Percentiles rank a stretch among this genome's conserved stretches.
phyloP scores from a whole-genome alignment of 208 protist species.

The Entamoeba invadens region DNA sequence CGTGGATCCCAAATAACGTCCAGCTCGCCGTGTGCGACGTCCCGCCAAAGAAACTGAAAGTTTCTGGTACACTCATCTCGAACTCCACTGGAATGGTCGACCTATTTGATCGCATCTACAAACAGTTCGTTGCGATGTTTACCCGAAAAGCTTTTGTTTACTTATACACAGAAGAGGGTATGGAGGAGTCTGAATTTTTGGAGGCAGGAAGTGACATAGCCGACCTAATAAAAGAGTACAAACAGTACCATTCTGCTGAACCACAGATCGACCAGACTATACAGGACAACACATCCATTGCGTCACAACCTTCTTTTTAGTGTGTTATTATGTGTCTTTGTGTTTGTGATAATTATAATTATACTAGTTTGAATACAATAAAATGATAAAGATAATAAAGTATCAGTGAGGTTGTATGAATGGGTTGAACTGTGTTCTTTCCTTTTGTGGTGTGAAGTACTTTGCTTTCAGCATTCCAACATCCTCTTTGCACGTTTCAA shows the following conservation, averaged over 20 bases:
- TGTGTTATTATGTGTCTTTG: too few species aligned
- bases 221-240: slow-evolving; percentile 73
- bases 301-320: too few species aligned
- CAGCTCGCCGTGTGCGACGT: slow-evolving; percentile 66
- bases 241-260: slow-evolving; percentile 65
- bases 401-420: too few species aligned
- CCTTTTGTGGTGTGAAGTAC: not conserved
- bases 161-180: slow-evolving; percentile 90
- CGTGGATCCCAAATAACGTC: slow-evolving; percentile 69
- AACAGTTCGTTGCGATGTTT: slow-evolving; percentile 93
- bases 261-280: not conserved
- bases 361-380: too few species aligned
- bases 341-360: too few species aligned
- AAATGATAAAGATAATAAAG: too few species aligned
- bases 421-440: not conserved
- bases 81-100: slow-evolving; percentile 78
- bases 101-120: slow-evolving; percentile 68
- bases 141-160: slow-evolving; percentile 90
- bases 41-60: slow-evolving; percentile 62
- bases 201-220: slow-evolving; percentile 78
- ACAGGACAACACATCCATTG: too few species aligned
- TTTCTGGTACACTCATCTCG: slow-evolving; percentile 70
- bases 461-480: not conserved
- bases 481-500: not conserved
- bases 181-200: slow-evolving; percentile 76